These are phyloP conservation scores for Suillus spraguei DNA, from an alignment of 768 basidiomycete genomes.

Conservation along the genomic window DNA sequence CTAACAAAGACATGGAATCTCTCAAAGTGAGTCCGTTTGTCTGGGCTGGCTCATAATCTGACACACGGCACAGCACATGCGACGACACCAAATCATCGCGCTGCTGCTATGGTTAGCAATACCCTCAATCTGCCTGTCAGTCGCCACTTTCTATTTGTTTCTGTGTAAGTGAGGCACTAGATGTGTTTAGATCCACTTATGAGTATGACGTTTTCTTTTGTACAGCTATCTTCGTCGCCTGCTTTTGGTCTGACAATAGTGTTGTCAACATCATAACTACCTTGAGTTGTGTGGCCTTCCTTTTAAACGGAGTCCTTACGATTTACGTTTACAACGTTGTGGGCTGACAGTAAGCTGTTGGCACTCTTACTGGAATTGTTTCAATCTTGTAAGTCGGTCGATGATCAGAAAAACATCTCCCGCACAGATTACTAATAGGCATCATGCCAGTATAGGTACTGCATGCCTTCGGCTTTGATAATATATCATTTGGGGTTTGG, in stretches of 20 bases:
- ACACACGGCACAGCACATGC: neutral
- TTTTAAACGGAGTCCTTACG: neutral
- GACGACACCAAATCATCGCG: neutral
- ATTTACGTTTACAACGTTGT: neutral
- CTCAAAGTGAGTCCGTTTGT: neutral
- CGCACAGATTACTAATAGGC: neutral
- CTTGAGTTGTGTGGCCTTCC: neutral
- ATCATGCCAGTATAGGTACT: neutral
- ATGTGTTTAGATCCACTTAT: neutral
- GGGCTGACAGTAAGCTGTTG: neutral
- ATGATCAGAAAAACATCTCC: neutral
- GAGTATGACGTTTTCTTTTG: neutral
- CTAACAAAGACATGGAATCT: conserved; percentile 1
- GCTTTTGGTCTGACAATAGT: neutral
- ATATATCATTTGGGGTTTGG: neutral
- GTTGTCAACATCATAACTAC: neutral
- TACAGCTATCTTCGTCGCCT: conserved; percentile 4
- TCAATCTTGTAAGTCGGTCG: neutral
- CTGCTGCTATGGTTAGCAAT: conserved; percentile 3
- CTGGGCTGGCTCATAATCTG: neutral
- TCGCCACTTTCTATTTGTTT: conserved; percentile 5
- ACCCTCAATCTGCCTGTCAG: conserved; percentile 1
- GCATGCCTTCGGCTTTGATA: neutral
- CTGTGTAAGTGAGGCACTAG: neutral
- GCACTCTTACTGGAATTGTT: too few species aligned